Evolutionary conservation across 1,284 basidiomycete genomes (phyloP), one percentile per base, ranked within the genome.

Genomic region (Sanguinoderma infundibulare): DNA sequence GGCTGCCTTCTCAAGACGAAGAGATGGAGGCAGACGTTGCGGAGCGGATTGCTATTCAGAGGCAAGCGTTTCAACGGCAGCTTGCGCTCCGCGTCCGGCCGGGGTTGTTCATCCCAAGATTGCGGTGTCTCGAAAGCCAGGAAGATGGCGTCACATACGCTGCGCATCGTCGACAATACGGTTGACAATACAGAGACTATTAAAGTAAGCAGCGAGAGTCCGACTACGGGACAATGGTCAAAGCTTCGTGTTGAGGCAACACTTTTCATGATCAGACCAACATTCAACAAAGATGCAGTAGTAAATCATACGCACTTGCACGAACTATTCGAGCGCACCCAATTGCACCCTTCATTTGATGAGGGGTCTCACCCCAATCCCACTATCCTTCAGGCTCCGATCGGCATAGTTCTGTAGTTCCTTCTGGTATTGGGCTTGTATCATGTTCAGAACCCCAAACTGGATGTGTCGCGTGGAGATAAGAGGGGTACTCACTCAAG

Each of bases 341-440:
- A 35, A 26, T 8, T 6, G 34, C 3, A 24, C 14, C n/a, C 10
- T 40, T 65, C 69, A 81, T 66, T 80, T 80, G 59, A 79, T 74
- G 32, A 79, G 72, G 17, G 79, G 75, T 47, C 78, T 65, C 34
- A 79, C 71, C 38, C 80, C 75, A 8, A 72, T 77, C 28, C 78
- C 78, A 35, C 73, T 65, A 54, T 79, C 79, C 64, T 79, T 79
- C 60, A 79, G 70, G 62, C 73, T 75, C 44, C 63, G 65, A 57
- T 72, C 71, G 9, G 74, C 68, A 46, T 79, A 78, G 59, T 67
- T 74, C 63, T 77, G 72, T 1, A 79, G 74, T 63, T 79, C 73
- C 46, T 77, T 77, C 67, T 76, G 69, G 61, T 80, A 78, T 47
- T 74, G 64, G 54, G 69, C 72, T 78, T 38, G 15, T 24, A 10